Conservation (phyloP, 2,329 filamentous ascomycete species). For the Xylaria sp. region DNA sequence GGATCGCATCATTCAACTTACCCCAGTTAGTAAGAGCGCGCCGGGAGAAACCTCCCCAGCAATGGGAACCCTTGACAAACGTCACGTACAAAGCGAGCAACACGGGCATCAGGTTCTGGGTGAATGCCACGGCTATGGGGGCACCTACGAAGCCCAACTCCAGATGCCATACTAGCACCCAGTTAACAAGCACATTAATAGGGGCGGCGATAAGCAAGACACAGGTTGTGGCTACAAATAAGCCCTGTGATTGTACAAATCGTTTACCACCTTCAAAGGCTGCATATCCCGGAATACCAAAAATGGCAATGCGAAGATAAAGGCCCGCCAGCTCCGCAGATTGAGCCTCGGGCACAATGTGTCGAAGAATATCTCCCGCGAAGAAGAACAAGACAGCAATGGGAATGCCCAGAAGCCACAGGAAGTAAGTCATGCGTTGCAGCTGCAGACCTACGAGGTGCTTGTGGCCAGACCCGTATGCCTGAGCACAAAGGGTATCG, state of each 20-base stretch:
- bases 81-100: slow-evolving; percentile 70
- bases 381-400: slow-evolving; percentile 65
- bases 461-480: slow-evolving; percentile 85
- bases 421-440: slow-evolving; percentile 74
- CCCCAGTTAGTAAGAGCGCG: slow-evolving; percentile 69
- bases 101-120: slow-evolving; percentile 67
- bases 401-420: slow-evolving; percentile 65
- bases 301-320: slow-evolving; percentile 65
- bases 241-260: slow-evolving; percentile 75
- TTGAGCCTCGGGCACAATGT: slow-evolving; percentile 64
- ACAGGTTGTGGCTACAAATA: slow-evolving; percentile 75
- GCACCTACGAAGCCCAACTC: slow-evolving; percentile 68
- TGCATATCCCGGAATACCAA: slow-evolving; percentile 70
- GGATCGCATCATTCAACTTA: slow-evolving; percentile 20
- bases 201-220: slow-evolving; percentile 72
- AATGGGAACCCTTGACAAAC: slow-evolving; percentile 65
- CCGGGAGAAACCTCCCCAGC: slow-evolving; percentile 74
- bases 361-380: slow-evolving; percentile 57
- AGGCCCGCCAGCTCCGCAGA: slow-evolving; percentile 66
- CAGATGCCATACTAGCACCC: slow-evolving; percentile 69
- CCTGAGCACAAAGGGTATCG: slow-evolving; percentile 89
- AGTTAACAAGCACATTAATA: slow-evolving; percentile 72
- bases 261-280: slow-evolving; percentile 72
- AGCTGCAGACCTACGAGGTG: slow-evolving; percentile 81
- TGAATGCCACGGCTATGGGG: slow-evolving; percentile 70